Base-by-base conservation (phyloP, 306 rosid species). In the Myrica gale region DNA sequence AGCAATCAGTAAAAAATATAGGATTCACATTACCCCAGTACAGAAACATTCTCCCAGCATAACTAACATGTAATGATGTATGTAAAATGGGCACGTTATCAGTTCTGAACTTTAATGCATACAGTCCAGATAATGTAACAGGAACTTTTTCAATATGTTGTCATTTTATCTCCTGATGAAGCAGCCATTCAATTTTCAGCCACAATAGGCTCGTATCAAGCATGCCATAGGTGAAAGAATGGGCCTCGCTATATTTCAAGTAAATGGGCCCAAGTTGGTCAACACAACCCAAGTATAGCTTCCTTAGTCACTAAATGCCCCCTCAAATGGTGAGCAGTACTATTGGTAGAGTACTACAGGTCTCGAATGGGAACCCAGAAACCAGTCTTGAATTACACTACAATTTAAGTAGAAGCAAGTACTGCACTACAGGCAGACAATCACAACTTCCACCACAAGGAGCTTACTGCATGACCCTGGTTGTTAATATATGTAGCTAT, bases 1-100 rank as follows among this genome's bases (percentile, higher is more conserved):
- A 74, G 77, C 5, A 78, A 68, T 61, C 56, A 84, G 78, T 55
- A 79, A 7, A 69, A n/a, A 37, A 60, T 51, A 19, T 4, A 12
- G 12, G 20, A 52, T 52, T 11, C 17, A 37, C 5, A 71, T 46
- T 26, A 71, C 5, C 44, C 60, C 45, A 21, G 45, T 32, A 71
- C n/a, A 50, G 61, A 20, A 71, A 26, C 57, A 2, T 65, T 41
- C 48, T 65, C 50, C 42, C 9, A n/a, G 19, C 42, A 19, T 21
- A 41, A 65, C 48, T 41, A 61, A 19, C 44, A 61, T 19, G 45
- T 3, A 41, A 42, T 9, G 17, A 41, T 9, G 26, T 23, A 42
- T 17, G 70, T 26, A n/a, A 3, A 65, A 65, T 65, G 16, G 70
- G 47, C 19, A 41, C 11, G 3, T 11, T 63, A 39, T 9, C 41